phyloP scores from a whole-genome alignment of 2,329 filamentous ascomycete genomes.

The Colletotrichum trifolii region DNA sequence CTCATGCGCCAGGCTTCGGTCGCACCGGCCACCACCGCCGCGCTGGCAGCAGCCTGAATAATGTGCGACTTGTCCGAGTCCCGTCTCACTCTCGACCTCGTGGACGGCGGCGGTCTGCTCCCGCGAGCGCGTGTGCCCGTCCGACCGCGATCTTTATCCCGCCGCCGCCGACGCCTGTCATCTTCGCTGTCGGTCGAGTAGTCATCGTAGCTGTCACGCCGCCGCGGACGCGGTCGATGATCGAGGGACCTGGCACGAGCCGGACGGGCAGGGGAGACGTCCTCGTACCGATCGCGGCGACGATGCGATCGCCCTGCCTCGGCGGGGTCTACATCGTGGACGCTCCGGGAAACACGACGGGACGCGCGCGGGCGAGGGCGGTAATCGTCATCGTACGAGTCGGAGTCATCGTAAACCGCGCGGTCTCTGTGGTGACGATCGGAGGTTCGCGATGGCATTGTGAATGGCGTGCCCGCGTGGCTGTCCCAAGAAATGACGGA shows the following conservation, averaged over 20 bases:
- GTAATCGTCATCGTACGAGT: slow-evolving; percentile 25
- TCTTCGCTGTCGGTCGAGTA: slow-evolving; percentile 32
- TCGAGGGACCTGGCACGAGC: slow-evolving; percentile 26
- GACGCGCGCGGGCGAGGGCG: slow-evolving; percentile 12
- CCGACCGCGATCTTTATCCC: background rate
- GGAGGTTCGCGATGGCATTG: slow-evolving; percentile 28
- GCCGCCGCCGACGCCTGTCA: slow-evolving; percentile 11
- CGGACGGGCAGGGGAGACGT: slow-evolving; percentile 10
- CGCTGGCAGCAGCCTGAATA: slow-evolving; percentile 32
- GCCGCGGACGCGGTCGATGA: slow-evolving; percentile 14
- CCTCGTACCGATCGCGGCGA: slow-evolving; percentile 12
- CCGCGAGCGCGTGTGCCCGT: slow-evolving; percentile 2
- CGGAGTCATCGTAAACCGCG: slow-evolving; percentile 20
- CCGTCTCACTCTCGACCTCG: background rate
- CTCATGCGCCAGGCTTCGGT: slow-evolving; percentile 35
- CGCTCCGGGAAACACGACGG: slow-evolving; percentile 20
- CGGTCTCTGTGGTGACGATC: slow-evolving; percentile 16
- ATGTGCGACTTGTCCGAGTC: slow-evolving; percentile 26
- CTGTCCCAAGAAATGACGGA: background rate
- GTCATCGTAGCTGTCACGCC: slow-evolving; percentile 14
- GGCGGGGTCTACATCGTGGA: slow-evolving; percentile 18
- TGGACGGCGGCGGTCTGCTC: slow-evolving; percentile 1
- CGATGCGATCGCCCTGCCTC: slow-evolving; percentile 11
- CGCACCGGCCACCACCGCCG: slow-evolving; percentile 34
- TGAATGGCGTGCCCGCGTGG: background rate